Percentiles rank a stretch among this genome's conserved stretches.
Conservation (phyloP, 1,284 basidiomycete genomes). For the Ustilago esculenta region DNA sequence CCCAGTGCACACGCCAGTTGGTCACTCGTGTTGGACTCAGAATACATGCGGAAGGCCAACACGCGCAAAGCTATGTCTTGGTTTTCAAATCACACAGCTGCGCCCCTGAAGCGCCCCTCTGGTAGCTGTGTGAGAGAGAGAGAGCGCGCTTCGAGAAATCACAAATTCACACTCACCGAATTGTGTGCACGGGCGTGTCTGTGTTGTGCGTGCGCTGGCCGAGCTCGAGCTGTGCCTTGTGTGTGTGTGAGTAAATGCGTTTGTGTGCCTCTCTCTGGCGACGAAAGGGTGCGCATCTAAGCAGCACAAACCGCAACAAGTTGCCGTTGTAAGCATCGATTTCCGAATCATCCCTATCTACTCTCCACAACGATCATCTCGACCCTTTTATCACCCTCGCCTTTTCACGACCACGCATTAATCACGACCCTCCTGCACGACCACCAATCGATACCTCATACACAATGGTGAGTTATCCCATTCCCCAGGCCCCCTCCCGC, state of each 20-base stretch:
- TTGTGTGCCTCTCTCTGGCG: constrained; percentile 6
- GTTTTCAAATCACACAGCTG: no score
- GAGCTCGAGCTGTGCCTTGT: not conserved
- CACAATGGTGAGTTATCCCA: constrained; percentile 38
- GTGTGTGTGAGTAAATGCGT: not conserved
- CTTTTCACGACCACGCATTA: not conserved
- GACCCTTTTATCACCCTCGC: not conserved
- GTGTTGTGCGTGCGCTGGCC: constrained; percentile 1
- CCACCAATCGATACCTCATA: constrained; percentile 17
- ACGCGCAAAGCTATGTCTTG: not conserved
- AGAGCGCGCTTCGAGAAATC: not conserved
- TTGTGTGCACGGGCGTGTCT: constrained; percentile 1
- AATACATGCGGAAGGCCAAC: constrained; percentile 1
- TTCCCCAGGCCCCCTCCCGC: no score
- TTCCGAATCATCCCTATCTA: constrained; percentile 20
- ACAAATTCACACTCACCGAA: constrained; percentile 9
- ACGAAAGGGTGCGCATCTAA: constrained; percentile 4
- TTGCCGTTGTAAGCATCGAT: not conserved
- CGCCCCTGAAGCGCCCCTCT: constrained; percentile 1
- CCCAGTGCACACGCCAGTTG: constrained; percentile 12
- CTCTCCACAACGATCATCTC: constrained; percentile 21
- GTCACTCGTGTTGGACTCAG: not conserved
- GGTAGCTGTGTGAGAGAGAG: not conserved
- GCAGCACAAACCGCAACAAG: constrained; percentile 4
- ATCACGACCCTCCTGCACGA: constrained; percentile 7